A percentile compares a stretch with the other conserved stretches of the same genome.
phyloP scores from a whole-genome alignment of 139 green algal genomes.

The Chlorella sp. region DNA sequence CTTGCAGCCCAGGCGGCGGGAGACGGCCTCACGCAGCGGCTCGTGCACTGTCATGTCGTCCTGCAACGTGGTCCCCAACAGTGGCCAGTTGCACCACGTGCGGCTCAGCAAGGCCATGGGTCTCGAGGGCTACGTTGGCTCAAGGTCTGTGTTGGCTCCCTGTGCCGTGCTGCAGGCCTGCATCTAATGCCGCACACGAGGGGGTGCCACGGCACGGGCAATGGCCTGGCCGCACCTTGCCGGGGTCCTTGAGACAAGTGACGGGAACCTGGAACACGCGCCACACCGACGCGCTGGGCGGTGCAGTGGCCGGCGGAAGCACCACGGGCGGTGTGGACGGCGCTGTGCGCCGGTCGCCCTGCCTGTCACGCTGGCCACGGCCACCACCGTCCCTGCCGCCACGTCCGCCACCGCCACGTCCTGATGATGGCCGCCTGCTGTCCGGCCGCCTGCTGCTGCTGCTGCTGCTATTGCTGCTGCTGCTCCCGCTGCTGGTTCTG shows the following conservation, averaged over 20 bases:
- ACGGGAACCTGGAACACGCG: conserved; percentile 48
- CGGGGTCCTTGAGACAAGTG: conserved; percentile 34
- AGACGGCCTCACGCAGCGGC: conserved; percentile 21
- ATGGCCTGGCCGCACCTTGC: conserved; percentile 30
- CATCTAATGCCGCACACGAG: not conserved
- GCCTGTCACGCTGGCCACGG: not conserved
- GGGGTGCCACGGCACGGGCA: not conserved
- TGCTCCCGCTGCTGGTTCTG: not conserved
- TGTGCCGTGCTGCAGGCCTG: not conserved
- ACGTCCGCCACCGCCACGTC: not conserved
- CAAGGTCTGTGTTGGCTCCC: not conserved
- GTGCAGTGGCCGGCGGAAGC: not conserved
- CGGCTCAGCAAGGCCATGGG: too few species aligned
- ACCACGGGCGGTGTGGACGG: not conserved
- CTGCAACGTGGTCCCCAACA: conserved; percentile 20
- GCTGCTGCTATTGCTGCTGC: not conserved
- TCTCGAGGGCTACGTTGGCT: too few species aligned
- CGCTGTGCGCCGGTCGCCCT: not conserved
- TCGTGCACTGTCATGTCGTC: conserved; percentile 36
- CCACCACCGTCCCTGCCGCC: not conserved
- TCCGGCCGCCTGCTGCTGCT: not conserved
- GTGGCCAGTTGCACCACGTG: not conserved
- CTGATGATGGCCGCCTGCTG: not conserved
- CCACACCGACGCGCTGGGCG: too few species aligned
- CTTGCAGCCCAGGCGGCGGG: conserved; percentile 22